Base-by-base conservation (phyloP, 805 yeast species). In the Wickerhamomyces subpelliculosus region DNA sequence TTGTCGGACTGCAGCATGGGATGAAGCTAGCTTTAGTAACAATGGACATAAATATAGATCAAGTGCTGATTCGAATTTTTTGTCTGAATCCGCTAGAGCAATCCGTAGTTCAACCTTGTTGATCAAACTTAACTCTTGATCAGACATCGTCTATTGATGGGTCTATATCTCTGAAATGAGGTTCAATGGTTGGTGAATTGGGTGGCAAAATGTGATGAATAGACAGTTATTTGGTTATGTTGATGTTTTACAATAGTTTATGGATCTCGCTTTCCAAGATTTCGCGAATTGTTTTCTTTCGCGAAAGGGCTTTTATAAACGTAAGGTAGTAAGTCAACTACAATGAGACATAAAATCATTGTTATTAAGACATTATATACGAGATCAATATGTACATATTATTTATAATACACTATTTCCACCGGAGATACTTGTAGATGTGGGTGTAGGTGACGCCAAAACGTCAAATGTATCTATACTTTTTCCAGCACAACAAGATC, bases 21-120 rank as follows among this genome's bases (percentile, higher is more conserved):
- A 72, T 13, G 96, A 87, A 3, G 82, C 74, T 37, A 89, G 67
- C 55, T 90, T 90, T 44, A 89, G 64, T 26, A 90, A 61, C 21
- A 90, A 54, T 1, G 98, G 96, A 1, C 86, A 70, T 31, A 90
- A 65, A 52, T 82, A 90, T 1, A 73, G 59, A 10, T 68, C 67
- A 29, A 93, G 55, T 5, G 80, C 61, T 2, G 70, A 53, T 51
- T 83, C 80, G 38, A 88, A 72, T 51, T 82, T 83, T 3, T 60
- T 68, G 34, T 80, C 83, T 0, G 80, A 65, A 35, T 73, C 75
- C 0, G 97, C 85, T 30, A 90, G 62, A 1, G 94, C 90, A 16
- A 90, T 67, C 28, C 86, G 67, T 35, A 89, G 72, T 57, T 89
- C 97, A 1, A 85, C 96, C 54, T 80, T 83, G 50, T 80, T 78